Evolutionary conservation across 345 rosid genomes (phyloP).

Genomic region (Acer saccharum): DNA sequence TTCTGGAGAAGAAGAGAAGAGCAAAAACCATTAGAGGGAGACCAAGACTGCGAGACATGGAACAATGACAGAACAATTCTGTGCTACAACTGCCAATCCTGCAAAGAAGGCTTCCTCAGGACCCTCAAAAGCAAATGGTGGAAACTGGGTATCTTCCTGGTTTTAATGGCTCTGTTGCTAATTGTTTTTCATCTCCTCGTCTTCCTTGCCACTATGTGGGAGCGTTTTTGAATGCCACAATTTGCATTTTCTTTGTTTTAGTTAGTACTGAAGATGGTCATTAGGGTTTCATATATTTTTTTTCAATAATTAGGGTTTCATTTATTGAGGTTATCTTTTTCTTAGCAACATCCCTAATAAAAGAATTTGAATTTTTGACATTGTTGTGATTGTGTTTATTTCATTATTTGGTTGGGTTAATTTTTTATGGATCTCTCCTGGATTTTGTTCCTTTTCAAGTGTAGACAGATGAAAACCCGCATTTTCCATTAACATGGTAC

Average conservation of each 20-base stretch:
- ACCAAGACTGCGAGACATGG: slow-evolving; percentile 61
- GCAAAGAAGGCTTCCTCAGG: slow-evolving; percentile 55
- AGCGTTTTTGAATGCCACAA: slow-evolving; percentile 16
- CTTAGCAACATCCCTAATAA: neutral
- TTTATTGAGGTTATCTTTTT: neutral
- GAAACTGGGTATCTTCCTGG: slow-evolving; percentile 67
- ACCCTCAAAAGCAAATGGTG: slow-evolving; percentile 62
- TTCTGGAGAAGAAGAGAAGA: slow-evolving; percentile 59
- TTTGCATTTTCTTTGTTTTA: neutral
- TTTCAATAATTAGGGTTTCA: neutral
- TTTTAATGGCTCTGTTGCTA: slow-evolving; percentile 56
- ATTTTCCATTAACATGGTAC: no score
- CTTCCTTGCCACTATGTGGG: slow-evolving; percentile 65
- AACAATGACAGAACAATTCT: slow-evolving; percentile 40
- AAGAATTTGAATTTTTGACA: neutral
- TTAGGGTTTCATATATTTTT: neutral
- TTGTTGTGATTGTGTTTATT: neutral
- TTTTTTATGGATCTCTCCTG: no score
- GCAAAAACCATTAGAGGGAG: slow-evolving; percentile 5
- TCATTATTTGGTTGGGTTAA: no score
- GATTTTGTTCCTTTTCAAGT: no score
- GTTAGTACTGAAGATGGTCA: neutral
- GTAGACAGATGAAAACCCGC: neutral
- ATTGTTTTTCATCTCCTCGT: slow-evolving; percentile 52
- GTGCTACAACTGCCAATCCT: slow-evolving; percentile 64